Percentiles rank a stretch among this genome's conserved stretches.
phyloP scores from a whole-genome alignment of 2,329 filamentous ascomycete species.

The Pseudogymnoascus sp. region DNA sequence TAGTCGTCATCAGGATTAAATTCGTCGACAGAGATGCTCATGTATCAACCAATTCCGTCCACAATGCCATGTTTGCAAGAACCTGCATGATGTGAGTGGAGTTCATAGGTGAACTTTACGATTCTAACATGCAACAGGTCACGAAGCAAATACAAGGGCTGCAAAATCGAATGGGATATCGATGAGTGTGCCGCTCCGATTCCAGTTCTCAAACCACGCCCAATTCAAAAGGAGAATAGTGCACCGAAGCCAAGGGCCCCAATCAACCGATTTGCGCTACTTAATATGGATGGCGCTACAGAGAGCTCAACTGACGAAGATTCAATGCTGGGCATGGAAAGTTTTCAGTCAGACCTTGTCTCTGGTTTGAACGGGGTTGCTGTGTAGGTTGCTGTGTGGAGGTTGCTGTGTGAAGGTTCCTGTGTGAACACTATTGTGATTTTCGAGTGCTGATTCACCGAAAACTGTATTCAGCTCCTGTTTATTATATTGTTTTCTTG shows the following conservation, averaged over 20 bases:
- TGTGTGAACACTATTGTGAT: not conserved
- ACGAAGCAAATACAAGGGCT: slow-evolving; percentile 59
- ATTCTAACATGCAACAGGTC: slow-evolving; percentile 24
- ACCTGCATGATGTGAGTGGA: slow-evolving; percentile 64
- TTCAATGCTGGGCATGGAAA: not conserved
- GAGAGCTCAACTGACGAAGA: not conserved
- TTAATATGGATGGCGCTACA: slow-evolving; percentile 41
- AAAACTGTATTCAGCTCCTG: not conserved
- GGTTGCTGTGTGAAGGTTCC: too few species aligned
- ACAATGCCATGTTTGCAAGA: slow-evolving; percentile 66
- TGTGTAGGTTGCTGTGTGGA: not conserved
- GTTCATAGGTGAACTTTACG: slow-evolving; percentile 14
- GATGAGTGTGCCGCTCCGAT: slow-evolving; percentile 59
- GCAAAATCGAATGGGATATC: slow-evolving; percentile 60
- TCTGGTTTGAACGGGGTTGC: slow-evolving; percentile 1
- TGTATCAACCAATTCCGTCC: slow-evolving; percentile 70
- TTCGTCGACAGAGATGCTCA: slow-evolving; percentile 54
- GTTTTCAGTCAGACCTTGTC: not conserved
- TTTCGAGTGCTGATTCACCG: not conserved
- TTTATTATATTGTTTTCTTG: not conserved
- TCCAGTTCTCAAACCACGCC: slow-evolving; percentile 17
- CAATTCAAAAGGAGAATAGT: slow-evolving; percentile 23
- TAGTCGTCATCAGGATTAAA: slow-evolving; percentile 60
- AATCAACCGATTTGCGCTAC: slow-evolving; percentile 55
- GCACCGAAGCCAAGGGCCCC: slow-evolving; percentile 33